Evolutionary conservation across 2,329 filamentous ascomycete genomes (phyloP).

Genomic region (Beauveria australis): DNA sequence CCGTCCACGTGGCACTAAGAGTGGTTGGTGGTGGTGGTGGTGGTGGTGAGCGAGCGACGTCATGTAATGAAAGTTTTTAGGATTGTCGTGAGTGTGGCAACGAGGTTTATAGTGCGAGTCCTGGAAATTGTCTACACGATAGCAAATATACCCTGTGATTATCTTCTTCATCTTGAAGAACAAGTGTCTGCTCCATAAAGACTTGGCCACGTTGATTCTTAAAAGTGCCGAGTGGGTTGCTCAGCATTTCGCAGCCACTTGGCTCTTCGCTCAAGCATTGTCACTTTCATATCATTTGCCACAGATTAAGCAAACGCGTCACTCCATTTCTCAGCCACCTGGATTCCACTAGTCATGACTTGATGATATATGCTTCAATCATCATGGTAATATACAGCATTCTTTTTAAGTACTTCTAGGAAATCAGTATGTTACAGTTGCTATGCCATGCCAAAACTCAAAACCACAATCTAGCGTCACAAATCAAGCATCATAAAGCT

Average conservation of each 20-base stretch:
- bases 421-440: constrained; percentile 2
- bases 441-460: neutral
- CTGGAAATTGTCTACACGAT: neutral
- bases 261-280: no score
- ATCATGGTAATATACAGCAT: neutral
- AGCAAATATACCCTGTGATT: constrained; percentile 4
- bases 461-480: neutral
- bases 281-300: no score
- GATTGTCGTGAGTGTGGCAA: neutral
- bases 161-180: neutral
- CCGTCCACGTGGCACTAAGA: constrained; percentile 2
- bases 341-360: neutral
- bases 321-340: no score
- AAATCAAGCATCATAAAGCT: neutral
- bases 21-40: neutral
- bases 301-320: no score
- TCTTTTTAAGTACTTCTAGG: neutral
- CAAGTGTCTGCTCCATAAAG: neutral
- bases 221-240: no score
- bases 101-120: neutral
- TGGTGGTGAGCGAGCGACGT: neutral
- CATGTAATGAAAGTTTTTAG: neutral
- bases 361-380: neutral
- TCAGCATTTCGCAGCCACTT: no score
- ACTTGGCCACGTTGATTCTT: neutral